These are phyloP conservation scores for Wickerhamiella azymoides DNA, from an alignment of 805 yeast species.

Conservation along the genomic window DNA sequence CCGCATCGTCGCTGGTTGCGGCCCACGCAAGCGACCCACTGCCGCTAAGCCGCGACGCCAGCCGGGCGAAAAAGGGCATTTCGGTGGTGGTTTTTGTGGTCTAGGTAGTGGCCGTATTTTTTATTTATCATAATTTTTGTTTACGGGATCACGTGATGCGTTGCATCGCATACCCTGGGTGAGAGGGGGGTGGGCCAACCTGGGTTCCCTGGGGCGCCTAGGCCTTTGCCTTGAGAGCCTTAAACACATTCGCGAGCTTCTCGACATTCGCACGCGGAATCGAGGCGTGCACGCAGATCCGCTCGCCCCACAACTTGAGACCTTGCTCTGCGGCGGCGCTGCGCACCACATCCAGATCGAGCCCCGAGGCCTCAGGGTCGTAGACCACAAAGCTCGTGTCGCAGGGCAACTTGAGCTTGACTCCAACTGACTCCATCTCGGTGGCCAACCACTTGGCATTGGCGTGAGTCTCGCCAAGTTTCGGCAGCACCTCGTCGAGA, in stretches of 20 bases:
- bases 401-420: slow-evolving; percentile 55
- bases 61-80: slow-evolving; percentile 6
- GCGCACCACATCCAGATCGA: slow-evolving; percentile 43
- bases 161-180: no score
- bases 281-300: slow-evolving; percentile 74
- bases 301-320: slow-evolving; percentile 53
- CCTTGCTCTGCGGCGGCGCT: slow-evolving; percentile 44
- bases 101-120: no score
- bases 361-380: slow-evolving; percentile 40
- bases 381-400: slow-evolving; percentile 75
- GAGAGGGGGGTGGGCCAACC: background rate
- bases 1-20: slow-evolving; percentile 17
- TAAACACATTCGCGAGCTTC: background rate
- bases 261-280: slow-evolving; percentile 41
- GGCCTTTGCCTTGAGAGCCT: background rate
- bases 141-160: background rate
- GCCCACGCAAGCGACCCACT: slow-evolving; percentile 14
- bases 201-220: background rate
- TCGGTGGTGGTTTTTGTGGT: background rate
- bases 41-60: slow-evolving; percentile 9
- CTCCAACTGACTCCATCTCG: slow-evolving; percentile 28
- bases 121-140: no score
- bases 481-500: slow-evolving; percentile 55
- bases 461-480: slow-evolving; percentile 37
- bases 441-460: slow-evolving; percentile 36